Evolutionary conservation across 441 rosid genomes (phyloP), one percentile per base, ranked within the genome.

Genomic region (Pelargonium cotyledonis): DNA sequence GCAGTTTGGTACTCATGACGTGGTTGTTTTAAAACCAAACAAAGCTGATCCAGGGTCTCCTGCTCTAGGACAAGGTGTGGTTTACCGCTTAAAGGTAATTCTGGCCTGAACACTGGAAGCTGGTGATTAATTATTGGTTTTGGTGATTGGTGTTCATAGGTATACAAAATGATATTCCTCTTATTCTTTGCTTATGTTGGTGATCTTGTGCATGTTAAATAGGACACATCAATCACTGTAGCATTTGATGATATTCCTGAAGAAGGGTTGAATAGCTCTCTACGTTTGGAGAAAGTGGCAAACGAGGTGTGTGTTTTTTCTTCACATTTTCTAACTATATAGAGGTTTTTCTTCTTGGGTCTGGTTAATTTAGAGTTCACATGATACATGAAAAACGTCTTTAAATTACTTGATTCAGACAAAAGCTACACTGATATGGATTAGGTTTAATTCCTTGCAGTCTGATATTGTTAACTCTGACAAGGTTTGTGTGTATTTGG

Each of bases 51-150:
- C 85, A 75, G 89, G 89, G 66, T 88, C 96, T 40, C 87, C 96
- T 82, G 83, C 95, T 69, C 87, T 95, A 47, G 99, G 92, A 1
- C 99, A 95, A 86, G 99, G 99, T 47, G 98, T 95, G 8, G 98
- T 95, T 67, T 92, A 95, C 72, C 84, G 95, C 55, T 65, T 95
- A 19, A 95, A 88, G 91, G 96, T 88, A 78, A 71, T 74, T 69
- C 26, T 69, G 60, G 63, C 63, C 72, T 63, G 73, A 49, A 19
- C 65, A 67, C 35, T 3, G 64, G 21, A 60, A 12, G 14, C 26
- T 60, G 46, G 29, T 58, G 29, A 16, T 64, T 67, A 61, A 43
- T 64, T 69, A 51, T 31, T 70, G 26, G n/a, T 70, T 44, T 44
- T 44, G 49, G 14, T 44, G 49, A 16, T 57, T 71, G 69, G 12